Evolutionary conservation across 2,329 filamentous ascomycete genomes (phyloP), one percentile per base, ranked within the genome.

Genomic region (Beauveria rudraprayagi): DNA sequence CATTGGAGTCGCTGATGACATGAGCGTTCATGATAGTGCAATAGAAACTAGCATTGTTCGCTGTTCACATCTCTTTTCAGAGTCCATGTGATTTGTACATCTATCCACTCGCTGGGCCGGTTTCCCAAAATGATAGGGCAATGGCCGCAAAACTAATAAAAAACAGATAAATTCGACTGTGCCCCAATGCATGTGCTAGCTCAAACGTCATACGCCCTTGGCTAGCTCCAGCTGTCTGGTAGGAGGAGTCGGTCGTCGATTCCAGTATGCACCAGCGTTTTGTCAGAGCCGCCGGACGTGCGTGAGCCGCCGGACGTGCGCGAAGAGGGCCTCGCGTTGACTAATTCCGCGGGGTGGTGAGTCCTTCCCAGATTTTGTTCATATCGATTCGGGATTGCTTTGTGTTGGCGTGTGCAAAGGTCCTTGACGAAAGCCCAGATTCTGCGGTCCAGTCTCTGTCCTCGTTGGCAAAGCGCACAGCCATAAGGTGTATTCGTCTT

Each of bases 1-100:
- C 75, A 75, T 72, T 73, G 73, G 77, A 71, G 73, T 75, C 72
- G 72, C 70, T 76, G 72, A 77, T 73, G 74, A 74, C 73, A 73
- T 75, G 71, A 72, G 70, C 71, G 74, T 76, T 74, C 70, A 77
- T 71, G 71, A 75, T 73, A 76, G 73, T 75, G 74, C 72, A 75
- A 75, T 70, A 73, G 44, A 73, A 72, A 63, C 70, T 70, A 71
- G 70, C 72, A 73, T 72, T 73, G 71, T 73, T 71, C 68, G 61
- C 66, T 66, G 61, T 67, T 61, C 63, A 64, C 54, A 57, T 62
- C 43, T 62, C 40, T 11, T 40, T 11, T 14, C 17, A 48, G 37
- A 50, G 22, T 43, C n/a, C 30, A 30, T 46, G 58, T 50, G 51
- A 43, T 17, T 30, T 61, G 28, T 37, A 60, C 19, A 50, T 55